Evolutionary conservation across 768 basidiomycete genomes (phyloP).

Genomic region (Mycena sanguinolenta): DNA sequence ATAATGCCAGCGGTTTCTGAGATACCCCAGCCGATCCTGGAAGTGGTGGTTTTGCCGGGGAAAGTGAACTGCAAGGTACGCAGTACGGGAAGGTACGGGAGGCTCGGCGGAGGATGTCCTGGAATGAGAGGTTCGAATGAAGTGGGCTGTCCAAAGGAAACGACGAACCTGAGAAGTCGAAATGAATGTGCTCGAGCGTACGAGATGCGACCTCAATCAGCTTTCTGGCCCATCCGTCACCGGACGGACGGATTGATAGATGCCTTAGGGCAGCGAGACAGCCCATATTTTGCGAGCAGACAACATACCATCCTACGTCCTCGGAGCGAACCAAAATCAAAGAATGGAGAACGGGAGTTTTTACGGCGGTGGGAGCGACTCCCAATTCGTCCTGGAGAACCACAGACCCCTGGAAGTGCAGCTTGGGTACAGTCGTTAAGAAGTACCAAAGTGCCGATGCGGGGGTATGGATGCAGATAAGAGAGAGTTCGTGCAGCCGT

Average conservation of each 20-base stretch:
- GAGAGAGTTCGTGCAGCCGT: not conserved
- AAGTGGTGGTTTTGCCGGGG: not conserved
- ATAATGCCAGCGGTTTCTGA: too few relatives aligned
- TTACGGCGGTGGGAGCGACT: too few relatives aligned
- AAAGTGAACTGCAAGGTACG: not conserved
- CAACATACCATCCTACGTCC: not conserved
- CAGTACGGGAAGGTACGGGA: not conserved
- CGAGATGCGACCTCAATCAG: not conserved
- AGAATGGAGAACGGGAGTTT: not conserved
- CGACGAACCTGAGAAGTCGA: not conserved
- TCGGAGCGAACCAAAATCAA: not conserved
- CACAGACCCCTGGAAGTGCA: not conserved
- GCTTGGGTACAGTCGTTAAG: not conserved
- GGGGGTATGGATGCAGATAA: not conserved
- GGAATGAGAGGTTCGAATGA: not conserved
- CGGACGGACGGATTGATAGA: not conserved
- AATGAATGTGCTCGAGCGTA: not conserved
- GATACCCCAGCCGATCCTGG: too few relatives aligned
- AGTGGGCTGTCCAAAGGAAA: not conserved
- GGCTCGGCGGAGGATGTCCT: too few relatives aligned
- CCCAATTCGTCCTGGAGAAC: too few relatives aligned
- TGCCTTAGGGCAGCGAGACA: not conserved
- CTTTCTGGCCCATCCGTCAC: not conserved
- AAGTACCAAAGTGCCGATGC: not conserved
- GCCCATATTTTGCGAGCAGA: not conserved